Conservation (phyloP, 2,329 filamentous ascomycete genomes). For the Emergomyces orientalis region DNA sequence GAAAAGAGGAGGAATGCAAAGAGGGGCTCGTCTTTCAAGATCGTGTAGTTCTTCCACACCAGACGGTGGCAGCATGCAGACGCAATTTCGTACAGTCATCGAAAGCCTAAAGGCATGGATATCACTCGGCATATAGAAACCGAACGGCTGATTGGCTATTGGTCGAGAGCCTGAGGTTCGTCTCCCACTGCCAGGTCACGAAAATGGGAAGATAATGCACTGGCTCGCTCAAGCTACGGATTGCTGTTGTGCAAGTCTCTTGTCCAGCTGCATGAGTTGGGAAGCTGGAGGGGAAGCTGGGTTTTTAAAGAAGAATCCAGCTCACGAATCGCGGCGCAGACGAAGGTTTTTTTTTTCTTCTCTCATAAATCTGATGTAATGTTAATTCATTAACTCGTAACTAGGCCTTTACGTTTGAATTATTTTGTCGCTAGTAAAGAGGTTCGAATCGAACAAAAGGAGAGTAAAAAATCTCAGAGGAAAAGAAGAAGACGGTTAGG, state of each 20-base stretch:
- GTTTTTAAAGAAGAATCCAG: too few species aligned
- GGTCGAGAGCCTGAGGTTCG: neutral
- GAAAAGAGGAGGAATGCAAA: neutral
- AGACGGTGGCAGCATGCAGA: neutral
- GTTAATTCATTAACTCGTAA: neutral
- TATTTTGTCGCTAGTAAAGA: neutral
- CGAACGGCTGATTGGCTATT: neutral
- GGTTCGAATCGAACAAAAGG: too few species aligned
- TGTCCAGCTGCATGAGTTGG: neutral
- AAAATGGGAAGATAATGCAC: neutral
- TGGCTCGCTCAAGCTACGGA: neutral
- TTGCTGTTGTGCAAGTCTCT: neutral
- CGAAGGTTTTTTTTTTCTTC: neutral
- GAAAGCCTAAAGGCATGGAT: neutral
- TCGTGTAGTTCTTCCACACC: neutral
- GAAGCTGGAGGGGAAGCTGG: neutral
- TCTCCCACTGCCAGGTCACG: neutral
- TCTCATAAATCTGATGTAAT: neutral
- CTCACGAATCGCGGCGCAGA: too few species aligned
- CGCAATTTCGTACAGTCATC: neutral
- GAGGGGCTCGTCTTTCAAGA: neutral
- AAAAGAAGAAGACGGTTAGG: neutral
- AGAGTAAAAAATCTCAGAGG: too few species aligned
- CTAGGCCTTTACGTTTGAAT: neutral
- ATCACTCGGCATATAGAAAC: neutral